phyloP scores from a whole-genome alignment of 2,329 filamentous ascomycete genomes.

The Beauveria rudraprayagi region DNA sequence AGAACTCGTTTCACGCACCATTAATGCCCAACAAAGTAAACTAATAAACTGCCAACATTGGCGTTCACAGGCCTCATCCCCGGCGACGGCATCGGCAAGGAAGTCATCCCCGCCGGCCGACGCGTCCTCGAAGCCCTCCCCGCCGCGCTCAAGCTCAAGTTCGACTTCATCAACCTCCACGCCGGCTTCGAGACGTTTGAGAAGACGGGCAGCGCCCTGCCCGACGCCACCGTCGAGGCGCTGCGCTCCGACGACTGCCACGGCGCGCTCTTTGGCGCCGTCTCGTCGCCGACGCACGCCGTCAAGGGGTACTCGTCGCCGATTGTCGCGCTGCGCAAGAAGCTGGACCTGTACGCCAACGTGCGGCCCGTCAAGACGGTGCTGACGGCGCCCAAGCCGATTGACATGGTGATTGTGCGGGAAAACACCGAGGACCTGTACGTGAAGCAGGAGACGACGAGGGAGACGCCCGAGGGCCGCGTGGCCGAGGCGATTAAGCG shows the following conservation, averaged over 20 bases:
- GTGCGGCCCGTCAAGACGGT: slow-evolving; percentile 91
- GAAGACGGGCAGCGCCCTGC: slow-evolving; percentile 77
- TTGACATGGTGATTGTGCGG: slow-evolving; percentile 96
- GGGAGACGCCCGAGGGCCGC: slow-evolving; percentile 63
- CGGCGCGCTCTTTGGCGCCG: slow-evolving; percentile 91
- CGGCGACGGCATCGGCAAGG: slow-evolving; percentile 95
- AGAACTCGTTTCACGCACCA: too few relatives aligned
- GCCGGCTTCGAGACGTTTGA: slow-evolving; percentile 94
- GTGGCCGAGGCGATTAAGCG: slow-evolving; percentile 97
- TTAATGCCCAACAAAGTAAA: neutral
- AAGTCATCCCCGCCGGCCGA: slow-evolving; percentile 93
- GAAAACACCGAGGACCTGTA: slow-evolving; percentile 99
- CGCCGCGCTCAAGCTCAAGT: slow-evolving; percentile 81
- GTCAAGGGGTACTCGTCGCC: slow-evolving; percentile 95
- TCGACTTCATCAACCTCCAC: slow-evolving; percentile 87
- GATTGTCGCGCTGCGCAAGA: slow-evolving; percentile 93
- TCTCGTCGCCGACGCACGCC: slow-evolving; percentile 81
- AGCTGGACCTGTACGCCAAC: slow-evolving; percentile 91
- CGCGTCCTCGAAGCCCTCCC: slow-evolving; percentile 89
- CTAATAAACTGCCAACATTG: neutral
- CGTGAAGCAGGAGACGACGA: slow-evolving; percentile 91
- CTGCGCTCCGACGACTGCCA: slow-evolving; percentile 79
- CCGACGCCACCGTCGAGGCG: slow-evolving; percentile 83
- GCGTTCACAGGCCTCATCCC: slow-evolving; percentile 74
- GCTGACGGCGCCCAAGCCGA: slow-evolving; percentile 53